Conservation (phyloP, 768 basidiomycete genomes). For the Gloeopeniophorella convolvens region DNA sequence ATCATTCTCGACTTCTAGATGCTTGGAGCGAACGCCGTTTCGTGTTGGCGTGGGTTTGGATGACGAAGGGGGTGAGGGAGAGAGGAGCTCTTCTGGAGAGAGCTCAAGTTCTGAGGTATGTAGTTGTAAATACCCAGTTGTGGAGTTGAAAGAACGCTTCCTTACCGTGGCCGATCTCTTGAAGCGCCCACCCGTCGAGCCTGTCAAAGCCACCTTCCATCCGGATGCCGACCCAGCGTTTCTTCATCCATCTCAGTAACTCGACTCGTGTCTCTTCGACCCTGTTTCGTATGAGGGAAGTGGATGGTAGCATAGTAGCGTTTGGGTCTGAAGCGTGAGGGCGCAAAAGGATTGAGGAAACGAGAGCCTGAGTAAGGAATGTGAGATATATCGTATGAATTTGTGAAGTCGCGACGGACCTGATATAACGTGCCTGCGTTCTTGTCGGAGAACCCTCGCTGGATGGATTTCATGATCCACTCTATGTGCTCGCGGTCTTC, state of each 20-base stretch:
- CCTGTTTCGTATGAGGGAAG: conserved; percentile 61
- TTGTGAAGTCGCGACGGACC: conserved; percentile 33
- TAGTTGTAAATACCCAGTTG: neutral
- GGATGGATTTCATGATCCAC: conserved; percentile 60
- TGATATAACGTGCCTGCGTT: conserved; percentile 73
- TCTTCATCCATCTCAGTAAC: conserved; percentile 65
- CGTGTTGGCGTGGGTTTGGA: conserved; percentile 20
- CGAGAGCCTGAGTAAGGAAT: conserved; percentile 46
- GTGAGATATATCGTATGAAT: neutral
- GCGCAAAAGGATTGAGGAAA: conserved; percentile 64
- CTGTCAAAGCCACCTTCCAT: conserved; percentile 74
- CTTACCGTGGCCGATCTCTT: conserved; percentile 81
- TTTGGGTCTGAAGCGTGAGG: conserved; percentile 54
- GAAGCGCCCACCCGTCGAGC: conserved; percentile 82
- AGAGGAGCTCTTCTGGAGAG: conserved; percentile 59
- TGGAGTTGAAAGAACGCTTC: conserved; percentile 15
- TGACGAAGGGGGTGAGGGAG: conserved; percentile 31
- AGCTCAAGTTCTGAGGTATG: conserved; percentile 66
- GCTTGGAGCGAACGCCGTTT: conserved; percentile 20
- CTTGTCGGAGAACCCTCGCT: conserved; percentile 55
- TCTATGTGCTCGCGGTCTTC: conserved; percentile 77
- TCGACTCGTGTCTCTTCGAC: conserved; percentile 69
- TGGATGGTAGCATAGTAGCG: conserved; percentile 57
- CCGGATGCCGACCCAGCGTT: conserved; percentile 69
- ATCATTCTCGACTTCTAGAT: conserved; percentile 33